These are phyloP conservation scores for Sugiyamaella castrensis DNA, from an alignment of 1,139 yeast species.

Conservation along the genomic window DNA sequence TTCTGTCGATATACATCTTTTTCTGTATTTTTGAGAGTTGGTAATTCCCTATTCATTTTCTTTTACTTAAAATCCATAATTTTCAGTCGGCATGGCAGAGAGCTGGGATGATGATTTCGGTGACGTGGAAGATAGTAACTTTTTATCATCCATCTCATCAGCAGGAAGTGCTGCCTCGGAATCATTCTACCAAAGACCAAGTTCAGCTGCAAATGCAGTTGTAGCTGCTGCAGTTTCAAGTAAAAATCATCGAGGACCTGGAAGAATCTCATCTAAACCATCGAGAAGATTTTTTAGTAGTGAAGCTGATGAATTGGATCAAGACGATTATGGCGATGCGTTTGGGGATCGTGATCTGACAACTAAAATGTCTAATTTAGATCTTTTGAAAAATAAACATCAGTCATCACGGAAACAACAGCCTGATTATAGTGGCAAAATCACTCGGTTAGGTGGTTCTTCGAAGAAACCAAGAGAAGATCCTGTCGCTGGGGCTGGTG, in stretches of 20 bases:
- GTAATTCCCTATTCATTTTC: too few species aligned
- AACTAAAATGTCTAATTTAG: constrained; percentile 11
- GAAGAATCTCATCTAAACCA: background rate
- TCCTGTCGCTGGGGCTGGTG: constrained; percentile 4
- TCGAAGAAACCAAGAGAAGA: too few species aligned
- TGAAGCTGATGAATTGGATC: constrained; percentile 6
- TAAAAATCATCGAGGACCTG: background rate
- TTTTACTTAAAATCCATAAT: background rate
- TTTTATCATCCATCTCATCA: constrained; percentile 21
- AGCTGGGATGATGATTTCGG: constrained; percentile 30
- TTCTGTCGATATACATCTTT: too few species aligned
- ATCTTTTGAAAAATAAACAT: background rate
- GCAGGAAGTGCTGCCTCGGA: constrained; percentile 13
- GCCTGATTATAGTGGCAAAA: constrained; percentile 4
- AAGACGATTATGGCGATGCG: constrained; percentile 9
- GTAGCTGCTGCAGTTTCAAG: background rate
- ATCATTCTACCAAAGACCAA: constrained; percentile 12
- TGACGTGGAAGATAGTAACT: constrained; percentile 20
- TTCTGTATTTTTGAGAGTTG: too few species aligned
- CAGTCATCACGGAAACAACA: background rate
- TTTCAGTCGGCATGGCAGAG: constrained; percentile 12
- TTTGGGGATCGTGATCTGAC: constrained; percentile 8
- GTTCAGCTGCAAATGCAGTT: background rate
- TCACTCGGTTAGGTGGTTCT: constrained; percentile 7
- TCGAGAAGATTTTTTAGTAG: background rate